Base-by-base conservation (phyloP, 129 eudicot species). In the Cynara cardunculus region DNA sequence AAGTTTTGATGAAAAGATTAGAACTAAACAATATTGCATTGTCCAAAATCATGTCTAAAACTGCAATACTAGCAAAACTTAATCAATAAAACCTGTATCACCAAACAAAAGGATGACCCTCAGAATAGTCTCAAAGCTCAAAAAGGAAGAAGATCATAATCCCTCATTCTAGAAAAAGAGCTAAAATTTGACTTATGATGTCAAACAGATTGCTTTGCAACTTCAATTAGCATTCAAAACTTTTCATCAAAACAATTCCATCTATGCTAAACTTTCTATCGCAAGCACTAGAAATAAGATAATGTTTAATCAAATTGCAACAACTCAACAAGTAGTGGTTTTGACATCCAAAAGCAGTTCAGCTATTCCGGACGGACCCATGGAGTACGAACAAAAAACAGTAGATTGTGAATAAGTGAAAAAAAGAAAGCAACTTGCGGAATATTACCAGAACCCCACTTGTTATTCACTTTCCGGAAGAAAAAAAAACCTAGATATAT, bases 361-460 rank as follows among this genome's bases (percentile, higher is more conserved):
- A 39, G 69, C 68, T 22, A 7, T 62, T n/a, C 75, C 30, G 1
- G 56, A 75, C 21, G 30, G 64, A 59, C 53, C 46, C 21, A 32
- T 62, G 68, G 59, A 25, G 78, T 49, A 74, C 28, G 26, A 26
- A 74, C 66, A 49, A 53, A 49, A 49, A 74, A 26, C 19, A 11
- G 41, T 2, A 25, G 27, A 74, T 27, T 46, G 26, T 14, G 61
- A 19, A 59, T 14, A 79, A 1, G 25, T 64, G 24, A 56, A 56
- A 39, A 39, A 67, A 68, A 27, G 25, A 28, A 67, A 35, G 5
- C 61, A 67, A 7, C 31, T 80, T 64, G 25, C 1, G n/a, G 32
- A 44, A 61, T 62, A 72, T 78, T 10, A 44, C 65, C 78, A 25
- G 25, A 80, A 37, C 80, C 79, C 80, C 80, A 76, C 71, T 31